These are phyloP conservation scores for Capsicum pubescens DNA, from an alignment of 257 asterid genomes.

Conservation along the genomic window DNA sequence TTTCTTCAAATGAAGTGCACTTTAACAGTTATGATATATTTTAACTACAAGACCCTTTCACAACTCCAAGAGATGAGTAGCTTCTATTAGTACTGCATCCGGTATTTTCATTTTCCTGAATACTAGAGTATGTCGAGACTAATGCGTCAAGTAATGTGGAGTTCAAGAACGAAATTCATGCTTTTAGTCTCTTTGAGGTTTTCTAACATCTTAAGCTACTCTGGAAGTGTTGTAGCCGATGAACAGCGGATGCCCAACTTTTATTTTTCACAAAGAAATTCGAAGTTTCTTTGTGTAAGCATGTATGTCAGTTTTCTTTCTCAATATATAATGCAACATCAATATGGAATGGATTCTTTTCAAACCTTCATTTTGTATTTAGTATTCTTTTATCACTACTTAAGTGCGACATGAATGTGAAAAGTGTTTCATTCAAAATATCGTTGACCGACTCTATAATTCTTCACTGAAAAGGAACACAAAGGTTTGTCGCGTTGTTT, in stretches of 20 bases:
- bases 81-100: conserved; percentile 19
- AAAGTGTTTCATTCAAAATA: not conserved
- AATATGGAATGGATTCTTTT: not conserved
- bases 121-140: conserved; percentile 10
- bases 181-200: conserved; percentile 1
- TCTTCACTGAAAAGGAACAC: not conserved
- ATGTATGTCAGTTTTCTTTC: not conserved
- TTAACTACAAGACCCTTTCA: not conserved
- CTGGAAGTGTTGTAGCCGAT: not conserved
- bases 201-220: conserved; percentile 2
- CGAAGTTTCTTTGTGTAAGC: not conserved
- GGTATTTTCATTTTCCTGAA: not conserved
- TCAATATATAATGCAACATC: not conserved
- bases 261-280: not conserved
- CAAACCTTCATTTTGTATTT: not conserved
- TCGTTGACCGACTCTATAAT: not conserved
- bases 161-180: not conserved
- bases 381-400: not conserved
- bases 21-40: not conserved
- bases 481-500: not conserved
- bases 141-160: conserved; percentile 16
- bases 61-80: conserved; percentile 2
- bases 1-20: conserved; percentile 7
- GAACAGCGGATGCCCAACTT: not conserved
- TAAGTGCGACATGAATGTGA: not conserved